Percentiles rank a stretch among this genome's conserved stretches.
Evolutionary conservation across 2,329 filamentous ascomycete species (phyloP).

Genomic region (Beauveria brongniartii): DNA sequence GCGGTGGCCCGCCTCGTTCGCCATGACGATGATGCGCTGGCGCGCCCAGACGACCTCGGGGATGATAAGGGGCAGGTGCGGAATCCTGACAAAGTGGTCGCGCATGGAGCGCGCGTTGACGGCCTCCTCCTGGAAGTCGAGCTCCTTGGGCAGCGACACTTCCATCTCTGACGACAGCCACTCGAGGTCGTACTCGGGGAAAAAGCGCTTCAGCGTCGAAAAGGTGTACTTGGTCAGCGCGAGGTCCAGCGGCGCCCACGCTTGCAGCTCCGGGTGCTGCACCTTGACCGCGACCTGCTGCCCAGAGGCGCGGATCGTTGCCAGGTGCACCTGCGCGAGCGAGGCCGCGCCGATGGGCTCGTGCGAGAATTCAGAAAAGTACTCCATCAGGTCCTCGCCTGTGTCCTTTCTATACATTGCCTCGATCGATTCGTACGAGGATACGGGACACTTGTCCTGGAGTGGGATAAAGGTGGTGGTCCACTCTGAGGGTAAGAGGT

Average conservation of each 20-base stretch:
- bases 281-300: constrained; percentile 93
- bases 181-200: constrained; percentile 94
- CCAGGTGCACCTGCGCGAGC: constrained; percentile 87
- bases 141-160: constrained; percentile 76
- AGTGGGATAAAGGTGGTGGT: constrained; percentile 91
- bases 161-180: constrained; percentile 96
- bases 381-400: constrained; percentile 65
- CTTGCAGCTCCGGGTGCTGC: constrained; percentile 81
- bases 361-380: constrained; percentile 76
- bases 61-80: constrained; percentile 74
- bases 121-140: constrained; percentile 83
- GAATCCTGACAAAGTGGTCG: constrained; percentile 69
- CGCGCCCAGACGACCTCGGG: constrained; percentile 86
- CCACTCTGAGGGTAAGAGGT: constrained; percentile 85
- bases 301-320: constrained; percentile 71
- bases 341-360: constrained; percentile 87
- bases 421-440: constrained; percentile 77
- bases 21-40: constrained; percentile 89
- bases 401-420: constrained; percentile 83
- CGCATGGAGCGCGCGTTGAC: constrained; percentile 73
- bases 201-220: constrained; percentile 80
- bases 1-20: constrained; percentile 76
- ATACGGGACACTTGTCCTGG: constrained; percentile 92
- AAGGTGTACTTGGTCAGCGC: constrained; percentile 84
- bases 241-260: constrained; percentile 86